phyloP scores from a whole-genome alignment of 2,329 filamentous ascomycete genomes.

The Trichophyton rubrum region DNA sequence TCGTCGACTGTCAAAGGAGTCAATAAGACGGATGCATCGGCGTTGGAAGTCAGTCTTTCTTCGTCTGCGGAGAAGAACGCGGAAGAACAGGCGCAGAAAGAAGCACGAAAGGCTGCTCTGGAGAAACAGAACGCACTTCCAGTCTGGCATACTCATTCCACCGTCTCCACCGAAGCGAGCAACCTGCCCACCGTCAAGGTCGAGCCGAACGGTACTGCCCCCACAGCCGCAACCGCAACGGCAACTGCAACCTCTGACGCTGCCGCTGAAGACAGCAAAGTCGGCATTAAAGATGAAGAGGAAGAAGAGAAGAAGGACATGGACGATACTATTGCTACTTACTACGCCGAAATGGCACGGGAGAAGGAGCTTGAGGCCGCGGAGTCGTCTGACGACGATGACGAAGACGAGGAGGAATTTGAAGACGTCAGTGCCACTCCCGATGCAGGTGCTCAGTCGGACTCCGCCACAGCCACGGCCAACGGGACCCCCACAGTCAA shows the following conservation, averaged over 20 bases:
- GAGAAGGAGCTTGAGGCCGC: conserved; percentile 32
- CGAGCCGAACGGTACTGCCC: conserved; percentile 10
- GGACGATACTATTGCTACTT: conserved; percentile 36
- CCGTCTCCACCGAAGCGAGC: conserved; percentile 22
- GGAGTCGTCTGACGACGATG: conserved; percentile 25
- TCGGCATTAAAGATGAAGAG: conserved; percentile 19
- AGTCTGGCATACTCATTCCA: conserved; percentile 42
- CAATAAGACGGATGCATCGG: conserved; percentile 32
- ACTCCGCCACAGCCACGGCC: conserved; percentile 15
- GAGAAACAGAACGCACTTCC: conserved; percentile 42
- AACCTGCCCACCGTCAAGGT: conserved; percentile 9
- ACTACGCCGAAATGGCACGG: conserved; percentile 35
- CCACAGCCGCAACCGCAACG: background rate
- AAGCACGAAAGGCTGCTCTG: conserved; percentile 35
- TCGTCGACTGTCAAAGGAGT: conserved; percentile 29
- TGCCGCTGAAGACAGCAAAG: conserved; percentile 15
- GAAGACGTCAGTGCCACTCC: conserved; percentile 14
- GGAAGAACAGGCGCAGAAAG: conserved; percentile 37
- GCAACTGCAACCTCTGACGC: background rate
- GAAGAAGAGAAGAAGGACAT: conserved; percentile 34
- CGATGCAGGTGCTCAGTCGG: conserved; percentile 23
- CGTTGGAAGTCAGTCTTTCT: conserved; percentile 39
- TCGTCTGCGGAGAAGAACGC: conserved; percentile 38
- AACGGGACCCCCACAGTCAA: conserved; percentile 8
- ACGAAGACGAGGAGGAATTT: conserved; percentile 16